Base-by-base conservation (phyloP, 352 stramenopile genomes). In the Pythium brassicae region DNA sequence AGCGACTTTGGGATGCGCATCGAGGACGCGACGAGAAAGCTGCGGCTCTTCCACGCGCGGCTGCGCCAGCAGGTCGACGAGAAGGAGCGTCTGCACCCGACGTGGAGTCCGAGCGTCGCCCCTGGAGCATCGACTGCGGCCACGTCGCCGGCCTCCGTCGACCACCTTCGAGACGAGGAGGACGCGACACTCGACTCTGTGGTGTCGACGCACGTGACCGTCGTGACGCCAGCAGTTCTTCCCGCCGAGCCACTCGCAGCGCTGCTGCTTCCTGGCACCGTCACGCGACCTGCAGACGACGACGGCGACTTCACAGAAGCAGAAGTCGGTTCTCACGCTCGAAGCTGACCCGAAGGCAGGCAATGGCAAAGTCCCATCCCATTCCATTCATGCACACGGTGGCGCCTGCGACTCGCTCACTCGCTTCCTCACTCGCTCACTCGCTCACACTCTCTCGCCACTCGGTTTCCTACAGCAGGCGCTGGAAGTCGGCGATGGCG, bases 401-500 rank as follows among this genome's bases (percentile, higher is more conserved):
- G 32, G 32, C 20, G 20, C 20, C 10, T 19, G 26, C 10, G n/a
- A 7, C 3, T 7, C 20, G n/a, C n/a, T 17, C 4, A 6, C 42
- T 15, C 7, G n/a, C n/a, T 11, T 20, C 17, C 42, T 47, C 42
- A 27, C n/a, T 4, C n/a, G 6, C 22, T 14, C 10, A 7, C 42
- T 47, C 11, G 9, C 12, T 7, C 37, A 19, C 42, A 19, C 42
- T 19, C 10, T 22, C n/a, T 46, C 10, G 40, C 10, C 5, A 3
- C 1, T 10, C 44, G 44, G 5, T 35, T 4, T 17, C 43, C 71
- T 77, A 91, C 40, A 93, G 54, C 22, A 93, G 76, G 37, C 81
- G 80, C 71, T 87, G 74, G 66, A 94, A 94, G 22, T 81, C 83
- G 2, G 58, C 69, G 51, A 94, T 93, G 34, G 85, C 85, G 43